Conservation (phyloP, 164 flowering plant species). For the Houttuynia cordata region DNA sequence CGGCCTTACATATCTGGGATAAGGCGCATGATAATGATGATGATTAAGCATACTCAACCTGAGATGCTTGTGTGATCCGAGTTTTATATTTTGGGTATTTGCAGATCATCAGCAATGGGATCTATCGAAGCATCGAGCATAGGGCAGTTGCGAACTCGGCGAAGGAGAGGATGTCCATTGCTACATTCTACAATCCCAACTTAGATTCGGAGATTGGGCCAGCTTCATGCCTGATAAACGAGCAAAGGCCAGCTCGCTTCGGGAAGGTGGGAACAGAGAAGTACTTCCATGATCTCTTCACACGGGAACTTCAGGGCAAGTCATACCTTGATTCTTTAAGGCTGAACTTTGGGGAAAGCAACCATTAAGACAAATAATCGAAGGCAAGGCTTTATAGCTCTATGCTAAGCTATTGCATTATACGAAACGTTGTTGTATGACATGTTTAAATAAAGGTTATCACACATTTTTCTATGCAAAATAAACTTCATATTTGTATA, state of each 20-base stretch:
- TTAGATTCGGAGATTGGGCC: conserved; percentile 24
- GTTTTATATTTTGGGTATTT: not conserved
- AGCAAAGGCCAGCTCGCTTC: conserved; percentile 18
- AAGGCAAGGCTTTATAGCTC: too few species aligned
- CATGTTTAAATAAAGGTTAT: too few species aligned
- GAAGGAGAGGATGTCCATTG: conserved; percentile 30
- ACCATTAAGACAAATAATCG: too few species aligned
- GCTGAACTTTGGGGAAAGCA: not conserved
- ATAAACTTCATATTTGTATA: too few species aligned
- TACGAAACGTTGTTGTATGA: too few species aligned
- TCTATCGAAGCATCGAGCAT: conserved; percentile 28
- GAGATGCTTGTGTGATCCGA: not conserved
- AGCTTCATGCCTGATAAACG: conserved; percentile 1
- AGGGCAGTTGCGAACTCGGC: conserved; percentile 17
- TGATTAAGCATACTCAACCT: too few species aligned
- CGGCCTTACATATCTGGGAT: too few species aligned
- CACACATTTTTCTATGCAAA: too few species aligned
- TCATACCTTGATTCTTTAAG: not conserved
- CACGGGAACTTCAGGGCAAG: conserved; percentile 1
- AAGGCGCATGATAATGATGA: too few species aligned
- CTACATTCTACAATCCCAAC: conserved; percentile 22
- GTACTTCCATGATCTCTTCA: conserved; percentile 4
- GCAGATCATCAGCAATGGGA: conserved; percentile 31
- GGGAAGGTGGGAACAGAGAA: conserved; percentile 10
- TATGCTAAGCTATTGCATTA: too few species aligned